phyloP scores from a whole-genome alignment of 192 early-diverging fungal species.

The Coemansia sp. region DNA sequence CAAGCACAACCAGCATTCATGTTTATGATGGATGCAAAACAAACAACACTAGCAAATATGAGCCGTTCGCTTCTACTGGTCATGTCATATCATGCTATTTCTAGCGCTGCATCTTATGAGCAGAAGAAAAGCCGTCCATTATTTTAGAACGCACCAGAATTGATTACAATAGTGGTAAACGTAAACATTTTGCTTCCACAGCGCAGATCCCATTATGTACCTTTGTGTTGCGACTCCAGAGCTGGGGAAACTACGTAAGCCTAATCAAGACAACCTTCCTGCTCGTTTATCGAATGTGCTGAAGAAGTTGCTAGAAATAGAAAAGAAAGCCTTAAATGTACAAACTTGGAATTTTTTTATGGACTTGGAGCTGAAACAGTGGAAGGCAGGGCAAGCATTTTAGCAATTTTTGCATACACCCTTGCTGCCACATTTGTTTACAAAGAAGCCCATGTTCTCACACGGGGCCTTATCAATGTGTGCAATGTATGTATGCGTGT shows the following conservation, averaged over 20 bases:
- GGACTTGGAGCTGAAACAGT: not conserved
- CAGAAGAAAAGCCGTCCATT: too few species aligned
- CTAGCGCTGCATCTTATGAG: too few species aligned
- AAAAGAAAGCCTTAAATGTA: not conserved
- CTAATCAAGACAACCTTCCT: not conserved
- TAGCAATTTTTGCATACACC: not conserved
- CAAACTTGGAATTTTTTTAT: not conserved
- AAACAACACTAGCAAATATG: not conserved
- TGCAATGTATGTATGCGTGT: not conserved
- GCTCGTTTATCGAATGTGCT: not conserved
- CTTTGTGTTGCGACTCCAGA: not conserved
- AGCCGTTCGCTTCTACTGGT: not conserved
- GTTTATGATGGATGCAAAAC: not conserved
- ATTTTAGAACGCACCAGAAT: not conserved
- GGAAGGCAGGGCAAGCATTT: not conserved
- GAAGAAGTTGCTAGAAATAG: not conserved
- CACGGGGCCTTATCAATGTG: constrained; percentile 1
- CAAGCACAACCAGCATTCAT: too few species aligned
- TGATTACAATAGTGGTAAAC: not conserved
- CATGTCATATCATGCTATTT: too few species aligned
- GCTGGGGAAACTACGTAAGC: not conserved
- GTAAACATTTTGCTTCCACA: not conserved
- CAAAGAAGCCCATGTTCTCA: not conserved
- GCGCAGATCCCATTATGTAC: not conserved
- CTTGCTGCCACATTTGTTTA: not conserved